phyloP scores from a whole-genome alignment of 2,329 filamentous ascomycete genomes.

The Leptographium radiaticola region DNA sequence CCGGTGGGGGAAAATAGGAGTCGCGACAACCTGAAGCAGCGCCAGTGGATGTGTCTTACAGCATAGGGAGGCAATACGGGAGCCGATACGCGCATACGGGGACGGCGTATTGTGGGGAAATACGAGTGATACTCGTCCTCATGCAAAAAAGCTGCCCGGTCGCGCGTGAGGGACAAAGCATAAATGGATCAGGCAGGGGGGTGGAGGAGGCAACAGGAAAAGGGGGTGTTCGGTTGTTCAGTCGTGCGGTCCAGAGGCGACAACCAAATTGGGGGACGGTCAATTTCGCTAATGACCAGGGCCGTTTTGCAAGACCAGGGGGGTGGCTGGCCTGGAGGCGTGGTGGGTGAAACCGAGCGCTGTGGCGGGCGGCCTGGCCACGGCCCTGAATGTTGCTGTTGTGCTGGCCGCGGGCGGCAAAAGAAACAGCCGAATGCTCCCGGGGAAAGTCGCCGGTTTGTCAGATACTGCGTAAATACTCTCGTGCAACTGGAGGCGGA shows the following conservation, averaged over 20 bases:
- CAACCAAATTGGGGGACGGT: neutral
- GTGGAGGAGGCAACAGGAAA: neutral
- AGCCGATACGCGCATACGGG: neutral
- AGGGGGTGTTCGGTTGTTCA: neutral
- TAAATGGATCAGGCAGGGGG: constrained; percentile 3
- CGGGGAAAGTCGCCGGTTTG: no score
- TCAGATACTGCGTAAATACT: neutral
- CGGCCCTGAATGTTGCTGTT: neutral
- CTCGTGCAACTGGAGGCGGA: neutral
- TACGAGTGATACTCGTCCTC: neutral
- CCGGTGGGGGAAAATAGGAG: neutral
- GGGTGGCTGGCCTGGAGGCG: neutral
- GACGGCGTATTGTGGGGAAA: neutral
- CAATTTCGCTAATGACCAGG: constrained; percentile 1
- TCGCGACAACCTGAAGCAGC: neutral
- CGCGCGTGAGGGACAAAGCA: neutral
- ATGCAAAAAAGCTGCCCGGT: neutral
- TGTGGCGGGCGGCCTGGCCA: neutral
- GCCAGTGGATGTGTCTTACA: neutral
- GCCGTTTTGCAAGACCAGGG: neutral
- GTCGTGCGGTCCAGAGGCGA: neutral
- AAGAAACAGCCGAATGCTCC: neutral
- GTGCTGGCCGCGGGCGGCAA: neutral
- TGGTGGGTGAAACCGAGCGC: neutral
- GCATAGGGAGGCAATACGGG: neutral